Evolutionary conservation across 768 basidiomycete genomes (phyloP), one percentile per base, ranked within the genome.

Genomic region (Russula sp.): DNA sequence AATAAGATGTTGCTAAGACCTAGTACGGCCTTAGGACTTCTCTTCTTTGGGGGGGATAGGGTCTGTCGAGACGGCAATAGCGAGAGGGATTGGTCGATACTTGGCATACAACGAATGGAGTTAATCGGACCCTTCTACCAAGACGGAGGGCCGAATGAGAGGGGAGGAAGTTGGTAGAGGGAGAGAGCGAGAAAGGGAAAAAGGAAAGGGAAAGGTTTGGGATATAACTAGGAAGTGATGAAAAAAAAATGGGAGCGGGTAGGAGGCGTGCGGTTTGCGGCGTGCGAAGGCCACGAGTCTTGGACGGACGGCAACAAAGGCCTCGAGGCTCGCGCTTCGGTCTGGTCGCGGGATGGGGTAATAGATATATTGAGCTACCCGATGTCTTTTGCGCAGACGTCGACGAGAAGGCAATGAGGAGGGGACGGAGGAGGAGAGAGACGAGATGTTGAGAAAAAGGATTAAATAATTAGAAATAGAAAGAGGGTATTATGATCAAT

Each of bases 1-100:
- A 76, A 38, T 51, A 62, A 54, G 74, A 74, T 50, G 72, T 59
- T 57, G 75, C 59, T 68, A 43, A 82, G 74, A 54, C 80, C 80
- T 55, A 83, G 74, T 47, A 79, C 79, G 34, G 78, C 71, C 69
- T 76, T 77, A 70, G 83, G 75, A 69, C 75, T 77, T 73, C 75
- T 79, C 57, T 75, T 70, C 56, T 46, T 61, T 51, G 60, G 35
- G 38, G 73, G 67, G 49, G 60, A 50, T 60, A 70, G 68, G 69
- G 64, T 47, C 45, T 41, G 69, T 60, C 67, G 71, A 70, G 61
- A 47, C 13, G 69, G 74, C 62, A 73, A 69, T 34, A 70, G 73
- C 64, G 69, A 65, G 39, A 61, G 64, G 57, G 75, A 38, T 43
- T 68, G 64, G 61, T 75, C 72, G 65, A 73, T 73, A 69, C 73